These are phyloP conservation scores for Fusarium nurragi DNA, from an alignment of 2,329 filamentous ascomycete species.

Conservation along the genomic window DNA sequence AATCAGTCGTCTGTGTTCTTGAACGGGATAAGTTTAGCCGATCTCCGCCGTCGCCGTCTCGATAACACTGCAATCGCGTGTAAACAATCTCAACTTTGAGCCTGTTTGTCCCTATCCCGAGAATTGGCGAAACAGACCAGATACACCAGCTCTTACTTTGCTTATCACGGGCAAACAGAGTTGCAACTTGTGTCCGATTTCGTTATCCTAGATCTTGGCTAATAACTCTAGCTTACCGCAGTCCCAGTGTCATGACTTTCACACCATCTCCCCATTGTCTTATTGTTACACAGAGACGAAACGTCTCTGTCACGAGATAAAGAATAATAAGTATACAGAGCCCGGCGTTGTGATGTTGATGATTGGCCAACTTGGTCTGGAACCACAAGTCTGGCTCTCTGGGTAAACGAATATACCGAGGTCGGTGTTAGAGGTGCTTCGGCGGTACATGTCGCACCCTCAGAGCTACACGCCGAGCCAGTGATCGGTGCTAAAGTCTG, in stretches of 20 bases:
- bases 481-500: too few relatives aligned
- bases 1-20: conserved; percentile 14
- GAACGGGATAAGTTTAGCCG: not conserved
- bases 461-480: too few relatives aligned
- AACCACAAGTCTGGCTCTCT: too few relatives aligned
- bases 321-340: not conserved
- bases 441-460: not conserved
- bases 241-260: not conserved
- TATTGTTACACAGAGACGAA: too few relatives aligned
- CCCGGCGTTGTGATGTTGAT: not conserved
- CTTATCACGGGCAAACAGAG: not conserved
- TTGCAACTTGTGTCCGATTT: not conserved
- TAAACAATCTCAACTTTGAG: not conserved
- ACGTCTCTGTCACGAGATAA: too few relatives aligned
- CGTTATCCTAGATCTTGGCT: not conserved
- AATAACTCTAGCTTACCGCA: not conserved
- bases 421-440: not conserved
- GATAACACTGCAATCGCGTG: not conserved
- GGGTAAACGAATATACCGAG: too few relatives aligned
- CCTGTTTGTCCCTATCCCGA: not conserved
- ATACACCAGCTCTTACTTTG: too few relatives aligned
- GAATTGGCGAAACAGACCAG: not conserved
- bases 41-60: not conserved
- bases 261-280: not conserved
- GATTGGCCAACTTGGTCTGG: not conserved